These are phyloP conservation scores for Colletotrichum godetiae DNA, from an alignment of 2,329 filamentous ascomycete species.

Conservation along the genomic window DNA sequence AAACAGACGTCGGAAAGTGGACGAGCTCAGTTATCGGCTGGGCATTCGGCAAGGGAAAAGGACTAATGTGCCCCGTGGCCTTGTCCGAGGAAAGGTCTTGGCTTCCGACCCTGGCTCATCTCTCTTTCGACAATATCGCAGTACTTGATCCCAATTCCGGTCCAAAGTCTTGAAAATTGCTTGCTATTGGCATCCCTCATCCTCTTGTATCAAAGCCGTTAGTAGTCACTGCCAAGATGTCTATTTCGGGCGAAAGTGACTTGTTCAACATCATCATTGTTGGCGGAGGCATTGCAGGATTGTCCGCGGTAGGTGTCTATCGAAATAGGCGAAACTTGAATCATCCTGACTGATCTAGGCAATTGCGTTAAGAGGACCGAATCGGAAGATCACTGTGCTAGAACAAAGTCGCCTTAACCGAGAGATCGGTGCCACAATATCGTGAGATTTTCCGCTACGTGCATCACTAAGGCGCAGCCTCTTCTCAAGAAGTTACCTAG, in stretches of 20 bases:
- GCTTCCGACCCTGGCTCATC: neutral
- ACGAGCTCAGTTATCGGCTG: neutral
- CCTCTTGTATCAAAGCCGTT: neutral
- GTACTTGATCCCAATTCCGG: neutral
- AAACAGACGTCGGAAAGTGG: slow-evolving; percentile 5
- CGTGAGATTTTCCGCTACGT: slow-evolving; percentile 22
- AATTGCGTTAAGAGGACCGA: slow-evolving; percentile 48
- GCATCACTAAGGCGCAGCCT: neutral
- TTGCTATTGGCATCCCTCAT: neutral
- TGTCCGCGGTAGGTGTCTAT: slow-evolving; percentile 9
- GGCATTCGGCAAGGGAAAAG: neutral
- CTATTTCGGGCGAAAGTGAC: neutral
- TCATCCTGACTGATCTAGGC: slow-evolving; percentile 36
- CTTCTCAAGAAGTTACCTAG: too few relatives aligned
- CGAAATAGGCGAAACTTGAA: neutral
- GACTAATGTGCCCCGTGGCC: neutral
- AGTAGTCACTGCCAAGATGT: neutral
- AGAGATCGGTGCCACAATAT: slow-evolving; percentile 54
- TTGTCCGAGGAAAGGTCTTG: neutral
- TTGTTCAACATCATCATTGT: slow-evolving; percentile 40
- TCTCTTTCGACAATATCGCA: neutral
- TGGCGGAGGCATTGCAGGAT: slow-evolving; percentile 32
- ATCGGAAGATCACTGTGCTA: slow-evolving; percentile 39
- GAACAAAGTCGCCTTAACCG: slow-evolving; percentile 42
- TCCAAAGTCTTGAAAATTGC: too few relatives aligned